Conservation (phyloP, 768 basidiomycete species). For the Mrakia blollopis region DNA sequence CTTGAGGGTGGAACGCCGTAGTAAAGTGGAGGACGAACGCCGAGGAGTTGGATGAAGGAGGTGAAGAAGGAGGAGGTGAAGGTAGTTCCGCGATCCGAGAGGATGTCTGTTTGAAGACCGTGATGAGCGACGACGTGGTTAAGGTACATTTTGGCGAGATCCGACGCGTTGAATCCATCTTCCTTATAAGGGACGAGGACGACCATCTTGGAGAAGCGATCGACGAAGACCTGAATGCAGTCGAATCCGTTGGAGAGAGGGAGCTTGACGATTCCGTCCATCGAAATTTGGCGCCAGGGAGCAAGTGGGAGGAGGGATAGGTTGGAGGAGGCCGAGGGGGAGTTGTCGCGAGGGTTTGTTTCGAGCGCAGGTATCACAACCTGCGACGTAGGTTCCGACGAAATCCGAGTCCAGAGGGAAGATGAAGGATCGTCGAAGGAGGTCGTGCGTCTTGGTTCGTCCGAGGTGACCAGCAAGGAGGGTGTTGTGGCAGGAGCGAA, state of each 20-base stretch:
- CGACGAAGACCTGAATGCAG: constrained; percentile 19
- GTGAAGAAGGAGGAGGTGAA: too few relatives aligned
- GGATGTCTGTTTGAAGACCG: too few relatives aligned
- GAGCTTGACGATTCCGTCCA: constrained; percentile 17
- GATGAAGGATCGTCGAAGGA: constrained; percentile 11
- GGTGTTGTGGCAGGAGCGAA: too few relatives aligned
- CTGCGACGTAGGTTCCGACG: neutral
- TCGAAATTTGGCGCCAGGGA: constrained; percentile 14
- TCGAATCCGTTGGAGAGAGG: constrained; percentile 18
- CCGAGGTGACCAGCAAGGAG: constrained; percentile 14
- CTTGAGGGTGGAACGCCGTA: too few relatives aligned
- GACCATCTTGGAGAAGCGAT: constrained; percentile 23
- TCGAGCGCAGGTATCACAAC: neutral
- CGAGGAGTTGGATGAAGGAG: too few relatives aligned
- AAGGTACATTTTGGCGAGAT: too few relatives aligned
- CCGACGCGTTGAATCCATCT: neutral
- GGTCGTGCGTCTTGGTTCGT: constrained; percentile 4
- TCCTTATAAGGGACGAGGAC: neutral
- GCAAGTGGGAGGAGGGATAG: neutral
- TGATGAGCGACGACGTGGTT: too few relatives aligned
- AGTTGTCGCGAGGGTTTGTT: constrained; percentile 1
- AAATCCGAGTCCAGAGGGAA: neutral
- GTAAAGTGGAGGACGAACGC: too few relatives aligned
- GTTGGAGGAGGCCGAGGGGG: constrained; percentile 18
- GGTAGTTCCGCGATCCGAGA: too few relatives aligned